A percentile compares a stretch with the other conserved stretches of the same genome.
Evolutionary conservation across 495 filamentous ascomycete species (phyloP).

Genomic region (Clavariopsis aquatica): DNA sequence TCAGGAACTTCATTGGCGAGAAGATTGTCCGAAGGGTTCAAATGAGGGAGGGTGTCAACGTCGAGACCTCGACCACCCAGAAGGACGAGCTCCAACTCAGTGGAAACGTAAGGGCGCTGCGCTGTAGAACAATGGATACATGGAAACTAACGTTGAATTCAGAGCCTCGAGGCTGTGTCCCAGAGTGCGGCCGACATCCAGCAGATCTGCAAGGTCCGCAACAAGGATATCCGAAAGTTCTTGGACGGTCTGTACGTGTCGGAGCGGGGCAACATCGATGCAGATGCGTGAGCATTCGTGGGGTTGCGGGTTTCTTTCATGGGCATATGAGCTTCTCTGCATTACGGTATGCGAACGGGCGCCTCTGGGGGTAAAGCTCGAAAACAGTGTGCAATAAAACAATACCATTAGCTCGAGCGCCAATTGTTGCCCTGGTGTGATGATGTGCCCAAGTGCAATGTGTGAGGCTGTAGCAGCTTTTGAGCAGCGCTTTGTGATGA

Average conservation of each 20-base stretch:
- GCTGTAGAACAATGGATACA: not conserved
- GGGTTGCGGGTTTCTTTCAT: slow-evolving; percentile 36
- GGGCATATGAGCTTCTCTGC: slow-evolving; percentile 38
- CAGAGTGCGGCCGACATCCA: slow-evolving; percentile 98
- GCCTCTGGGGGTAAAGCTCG: slow-evolving; percentile 34
- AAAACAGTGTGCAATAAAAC: slow-evolving; percentile 36
- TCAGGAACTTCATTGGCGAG: slow-evolving; percentile 99
- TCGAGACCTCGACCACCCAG: slow-evolving; percentile 81
- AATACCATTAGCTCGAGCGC: slow-evolving; percentile 20
- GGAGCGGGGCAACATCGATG: slow-evolving; percentile 89
- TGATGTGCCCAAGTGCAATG: not conserved
- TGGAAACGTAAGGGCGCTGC: slow-evolving; percentile 62
- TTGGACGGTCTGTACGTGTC: slow-evolving; percentile 99
- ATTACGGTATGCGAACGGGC: slow-evolving; percentile 32
- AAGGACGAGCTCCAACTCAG: slow-evolving; percentile 95
- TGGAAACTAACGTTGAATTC: not conserved
- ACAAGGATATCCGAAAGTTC: slow-evolving; percentile 99
- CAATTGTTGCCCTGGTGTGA: not conserved
- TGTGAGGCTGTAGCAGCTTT: not conserved
- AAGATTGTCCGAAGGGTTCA: slow-evolving; percentile 93
- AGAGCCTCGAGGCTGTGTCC: slow-evolving; percentile 61
- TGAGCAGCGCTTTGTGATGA: too few species aligned
- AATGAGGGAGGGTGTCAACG: slow-evolving; percentile 86
- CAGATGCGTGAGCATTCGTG: slow-evolving; percentile 49
- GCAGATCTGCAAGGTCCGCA: slow-evolving; percentile 97